A percentile compares a stretch with the other conserved stretches of the same genome.
phyloP scores from a whole-genome alignment of 2,329 filamentous ascomycete genomes.

The Ophiostoma tasmaniense region DNA sequence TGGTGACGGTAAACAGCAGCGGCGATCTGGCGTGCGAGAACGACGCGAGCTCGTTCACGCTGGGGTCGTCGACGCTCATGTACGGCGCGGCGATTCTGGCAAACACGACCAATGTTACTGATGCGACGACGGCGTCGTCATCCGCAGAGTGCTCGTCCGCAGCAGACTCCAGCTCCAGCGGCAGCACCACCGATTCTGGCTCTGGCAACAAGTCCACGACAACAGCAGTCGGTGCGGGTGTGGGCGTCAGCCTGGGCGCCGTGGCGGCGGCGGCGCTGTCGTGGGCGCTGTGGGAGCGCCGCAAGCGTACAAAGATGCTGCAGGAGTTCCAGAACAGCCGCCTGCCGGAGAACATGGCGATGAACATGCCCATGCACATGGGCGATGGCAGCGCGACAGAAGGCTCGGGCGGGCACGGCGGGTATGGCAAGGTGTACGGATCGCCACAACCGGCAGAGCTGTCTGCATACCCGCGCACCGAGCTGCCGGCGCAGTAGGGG shows the following conservation, averaged over 20 bases:
- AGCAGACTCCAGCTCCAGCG: neutral
- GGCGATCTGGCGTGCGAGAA: constrained; percentile 14
- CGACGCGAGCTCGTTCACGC: constrained; percentile 12
- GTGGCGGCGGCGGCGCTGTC: constrained; percentile 8
- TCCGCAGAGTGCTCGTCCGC: neutral
- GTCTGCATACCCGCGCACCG: constrained; percentile 10
- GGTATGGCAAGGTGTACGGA: neutral
- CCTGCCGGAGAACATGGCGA: neutral
- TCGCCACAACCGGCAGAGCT: constrained; percentile 10
- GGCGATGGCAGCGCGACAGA: neutral
- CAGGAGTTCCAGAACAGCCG: neutral
- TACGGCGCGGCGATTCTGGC: constrained; percentile 14
- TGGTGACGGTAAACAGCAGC: neutral
- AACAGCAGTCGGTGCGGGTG: constrained; percentile 17
- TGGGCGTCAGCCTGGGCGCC: constrained; percentile 17
- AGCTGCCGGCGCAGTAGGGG: constrained; percentile 6
- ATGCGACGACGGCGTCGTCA: neutral
- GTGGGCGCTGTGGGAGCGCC: constrained; percentile 17
- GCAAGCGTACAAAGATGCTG: constrained; percentile 8
- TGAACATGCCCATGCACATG: neutral
- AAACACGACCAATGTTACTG: constrained; percentile 13
- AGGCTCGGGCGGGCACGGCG: neutral
- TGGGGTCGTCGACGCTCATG: constrained; percentile 10
- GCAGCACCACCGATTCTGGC: neutral
- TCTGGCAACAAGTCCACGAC: neutral